Evolutionary conservation across 441 rosid genomes (phyloP).

Genomic region (Adansonia gregorii): DNA sequence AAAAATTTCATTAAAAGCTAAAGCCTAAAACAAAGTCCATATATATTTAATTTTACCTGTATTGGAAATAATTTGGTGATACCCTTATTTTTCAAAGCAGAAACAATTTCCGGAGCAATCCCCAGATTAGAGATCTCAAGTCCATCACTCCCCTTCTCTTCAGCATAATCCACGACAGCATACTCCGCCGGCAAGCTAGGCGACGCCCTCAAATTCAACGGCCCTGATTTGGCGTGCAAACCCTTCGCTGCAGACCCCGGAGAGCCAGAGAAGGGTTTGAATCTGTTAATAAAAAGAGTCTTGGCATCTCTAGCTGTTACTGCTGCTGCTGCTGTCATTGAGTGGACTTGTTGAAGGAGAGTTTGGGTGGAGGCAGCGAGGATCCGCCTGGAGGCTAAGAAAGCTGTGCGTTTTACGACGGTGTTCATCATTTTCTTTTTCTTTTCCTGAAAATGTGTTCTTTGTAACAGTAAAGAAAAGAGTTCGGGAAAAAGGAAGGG

Average conservation of each 20-base stretch:
- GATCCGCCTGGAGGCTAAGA: constrained; percentile 27
- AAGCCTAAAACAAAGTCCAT: not conserved
- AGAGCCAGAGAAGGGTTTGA: constrained; percentile 24
- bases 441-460: not conserved
- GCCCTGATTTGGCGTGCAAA: constrained; percentile 59
- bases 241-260: constrained; percentile 34
- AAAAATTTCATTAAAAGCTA: not conserved
- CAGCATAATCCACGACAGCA: constrained; percentile 51
- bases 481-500: not conserved
- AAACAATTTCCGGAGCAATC: constrained; percentile 56
- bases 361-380: constrained; percentile 39
- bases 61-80: constrained; percentile 81
- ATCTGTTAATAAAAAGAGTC: not conserved
- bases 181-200: constrained; percentile 43
- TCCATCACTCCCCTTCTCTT: constrained; percentile 58
- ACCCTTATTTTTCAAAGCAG: constrained; percentile 57
- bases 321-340: constrained; percentile 6
- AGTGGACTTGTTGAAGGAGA: constrained; percentile 31
- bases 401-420: constrained; percentile 10
- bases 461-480: not conserved
- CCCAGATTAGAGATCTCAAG: constrained; percentile 70
- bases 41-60: constrained; percentile 50
- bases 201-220: constrained; percentile 49
- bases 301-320: constrained; percentile 20
- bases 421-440: constrained; percentile 13